Conservation (phyloP, 352 stramenopile species). For the Phytophthora pinifolia region DNA sequence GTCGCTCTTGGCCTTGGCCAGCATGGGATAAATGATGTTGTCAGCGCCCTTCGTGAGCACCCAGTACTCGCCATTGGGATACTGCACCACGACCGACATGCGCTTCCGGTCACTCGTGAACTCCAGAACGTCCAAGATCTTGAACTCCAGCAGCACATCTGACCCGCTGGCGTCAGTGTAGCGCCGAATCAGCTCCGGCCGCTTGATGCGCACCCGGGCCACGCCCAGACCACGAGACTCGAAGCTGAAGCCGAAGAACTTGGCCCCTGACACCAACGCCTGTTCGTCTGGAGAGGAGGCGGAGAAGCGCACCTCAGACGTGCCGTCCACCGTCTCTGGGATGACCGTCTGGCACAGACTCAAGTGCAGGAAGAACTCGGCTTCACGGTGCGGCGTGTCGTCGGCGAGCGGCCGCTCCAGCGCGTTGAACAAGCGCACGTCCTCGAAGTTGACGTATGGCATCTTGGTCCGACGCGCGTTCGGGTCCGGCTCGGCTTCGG, state of each 20-base stretch:
- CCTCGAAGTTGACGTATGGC: constrained; percentile 84
- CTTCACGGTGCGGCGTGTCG: constrained; percentile 40
- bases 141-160: constrained; percentile 61
- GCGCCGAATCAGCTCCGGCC: constrained; percentile 31
- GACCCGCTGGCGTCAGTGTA: constrained; percentile 33
- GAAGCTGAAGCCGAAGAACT: constrained; percentile 79
- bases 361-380: constrained; percentile 86
- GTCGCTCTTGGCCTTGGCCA: constrained; percentile 61
- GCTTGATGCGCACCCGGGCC: constrained; percentile 58
- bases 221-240: constrained; percentile 62
- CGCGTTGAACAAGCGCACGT: constrained; percentile 47
- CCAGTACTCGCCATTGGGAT: constrained; percentile 67
- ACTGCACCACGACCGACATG: constrained; percentile 80
- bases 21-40: constrained; percentile 88
- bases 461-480: constrained; percentile 33
- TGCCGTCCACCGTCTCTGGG: constrained; percentile 53
- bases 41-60: constrained; percentile 92
- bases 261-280: constrained; percentile 86
- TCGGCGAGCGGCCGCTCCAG: constrained; percentile 34
- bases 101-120: constrained; percentile 92
- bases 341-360: constrained; percentile 85
- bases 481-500: constrained; percentile 32
- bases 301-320: constrained; percentile 58
- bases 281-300: constrained; percentile 88
- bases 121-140: constrained; percentile 94